phyloP scores from a whole-genome alignment of 1,139 yeast genomes.

The Yamadazyma diddensiae region DNA sequence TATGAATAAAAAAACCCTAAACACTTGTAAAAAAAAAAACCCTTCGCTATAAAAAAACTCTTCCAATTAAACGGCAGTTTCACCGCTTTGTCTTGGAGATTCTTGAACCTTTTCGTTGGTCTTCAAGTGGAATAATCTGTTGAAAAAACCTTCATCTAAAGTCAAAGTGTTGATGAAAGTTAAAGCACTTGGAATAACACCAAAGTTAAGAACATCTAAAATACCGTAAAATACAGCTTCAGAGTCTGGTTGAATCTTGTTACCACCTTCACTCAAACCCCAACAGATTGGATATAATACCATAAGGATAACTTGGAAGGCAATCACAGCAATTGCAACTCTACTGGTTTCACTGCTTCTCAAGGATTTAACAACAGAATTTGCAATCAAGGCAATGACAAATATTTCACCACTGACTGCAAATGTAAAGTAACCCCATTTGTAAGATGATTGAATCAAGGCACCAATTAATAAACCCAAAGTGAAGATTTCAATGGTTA shows the following conservation, averaged over 20 bases:
- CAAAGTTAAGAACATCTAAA: slow-evolving; percentile 49
- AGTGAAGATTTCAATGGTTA: slow-evolving; percentile 49
- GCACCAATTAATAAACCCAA: slow-evolving; percentile 54
- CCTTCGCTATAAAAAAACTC: background rate
- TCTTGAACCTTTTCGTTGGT: slow-evolving; percentile 8
- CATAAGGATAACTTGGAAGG: slow-evolving; percentile 34
- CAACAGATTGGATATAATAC: slow-evolving; percentile 55
- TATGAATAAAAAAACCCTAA: too few species aligned
- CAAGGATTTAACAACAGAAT: slow-evolving; percentile 14
- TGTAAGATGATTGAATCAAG: slow-evolving; percentile 54
- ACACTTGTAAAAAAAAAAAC: background rate
- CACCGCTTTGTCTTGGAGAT: slow-evolving; percentile 35
- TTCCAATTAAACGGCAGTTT: slow-evolving; percentile 27
- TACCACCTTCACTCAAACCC: slow-evolving; percentile 70
- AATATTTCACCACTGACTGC: slow-evolving; percentile 36
- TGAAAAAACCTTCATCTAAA: slow-evolving; percentile 31
- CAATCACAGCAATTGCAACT: slow-evolving; percentile 27
- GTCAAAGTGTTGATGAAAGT: slow-evolving; percentile 28
- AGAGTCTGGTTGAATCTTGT: slow-evolving; percentile 61
- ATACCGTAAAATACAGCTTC: slow-evolving; percentile 67
- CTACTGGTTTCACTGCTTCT: slow-evolving; percentile 14
- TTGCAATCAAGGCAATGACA: slow-evolving; percentile 28
- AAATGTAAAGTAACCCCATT: slow-evolving; percentile 62
- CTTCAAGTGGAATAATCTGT: slow-evolving; percentile 20
- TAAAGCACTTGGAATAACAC: slow-evolving; percentile 37